Evolutionary conservation across 306 rosid species (phyloP), one percentile per base, ranked within the genome.

Genomic region (Aeschynomene evenia): DNA sequence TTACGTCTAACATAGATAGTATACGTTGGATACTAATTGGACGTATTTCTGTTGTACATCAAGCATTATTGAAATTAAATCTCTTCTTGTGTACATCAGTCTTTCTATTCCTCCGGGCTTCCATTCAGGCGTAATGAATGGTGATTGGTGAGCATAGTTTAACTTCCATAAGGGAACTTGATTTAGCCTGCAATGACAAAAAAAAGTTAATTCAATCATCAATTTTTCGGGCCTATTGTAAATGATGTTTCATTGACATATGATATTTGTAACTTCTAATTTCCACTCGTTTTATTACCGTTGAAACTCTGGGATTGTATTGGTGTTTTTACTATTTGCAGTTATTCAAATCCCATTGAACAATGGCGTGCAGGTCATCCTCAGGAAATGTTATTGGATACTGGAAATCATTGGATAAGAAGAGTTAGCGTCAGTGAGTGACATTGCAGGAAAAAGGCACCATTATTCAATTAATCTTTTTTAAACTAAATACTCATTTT

Each of bases 271-370:
- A 53, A 36, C 34, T 43, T 69, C 15, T 37, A 0, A 36, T 68
- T 15, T 39, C 5, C 63, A 42, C 37, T 23, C 5, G 31, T 26
- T 28, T 28, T 28, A 28, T 73, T 81, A 91, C 97, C 96, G 62
- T 83, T 77, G 83, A 88, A 84, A 79, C 68, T 87, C 13, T 69
- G 86, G 40, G 87, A 74, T 55, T 84, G 85, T 28, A 73, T 45
- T 63, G 84, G 80, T 54, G 86, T 55, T 66, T 85, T n/a, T 86
- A 49, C 83, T 75, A 62, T 53, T 77, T 20, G 73, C 74, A 80
- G 72, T 86, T 86, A 96, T 67, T 87, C 84, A 68, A 82, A 81
- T 5, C 98, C 95, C 99, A 91, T 94, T 94, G 96, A 53, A 94
- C 99, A 74, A 94, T 84, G 63, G 81, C 83, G 75, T 90, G 83